Conservation (phyloP, 2,329 filamentous ascomycete species). For the Emergomyces orientalis region DNA sequence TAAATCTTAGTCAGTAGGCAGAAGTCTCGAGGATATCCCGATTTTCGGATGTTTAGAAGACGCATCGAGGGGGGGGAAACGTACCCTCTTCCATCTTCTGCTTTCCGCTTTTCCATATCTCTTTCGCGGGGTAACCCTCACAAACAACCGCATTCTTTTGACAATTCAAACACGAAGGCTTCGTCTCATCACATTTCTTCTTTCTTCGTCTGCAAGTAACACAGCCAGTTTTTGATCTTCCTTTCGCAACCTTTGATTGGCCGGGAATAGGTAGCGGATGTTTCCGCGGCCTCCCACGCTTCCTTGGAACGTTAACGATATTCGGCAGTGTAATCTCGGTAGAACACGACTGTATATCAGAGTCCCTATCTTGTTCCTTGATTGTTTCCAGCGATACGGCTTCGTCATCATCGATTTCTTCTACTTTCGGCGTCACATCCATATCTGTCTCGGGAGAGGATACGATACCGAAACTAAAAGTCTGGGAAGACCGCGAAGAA, state of each 20-base stretch:
- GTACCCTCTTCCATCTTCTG: constrained; percentile 60
- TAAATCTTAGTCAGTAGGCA: not conserved
- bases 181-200: constrained; percentile 49
- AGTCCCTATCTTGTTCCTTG: constrained; percentile 27
- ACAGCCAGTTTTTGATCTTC: constrained; percentile 51
- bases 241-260: constrained; percentile 65
- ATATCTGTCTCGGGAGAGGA: constrained; percentile 17
- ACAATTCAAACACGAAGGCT: constrained; percentile 56
- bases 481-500: constrained; percentile 15
- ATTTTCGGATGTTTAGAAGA: not conserved
- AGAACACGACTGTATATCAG: constrained; percentile 20
- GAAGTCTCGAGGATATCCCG: not conserved
- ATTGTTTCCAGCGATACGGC: constrained; percentile 21
- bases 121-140: constrained; percentile 80
- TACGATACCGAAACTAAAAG: constrained; percentile 22
- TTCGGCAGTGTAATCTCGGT: constrained; percentile 19
- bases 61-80: not conserved
- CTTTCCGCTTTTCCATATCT: constrained; percentile 77
- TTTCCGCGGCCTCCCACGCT: constrained; percentile 74
- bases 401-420: constrained; percentile 44
- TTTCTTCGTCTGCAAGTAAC: constrained; percentile 52
- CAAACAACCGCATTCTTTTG: constrained; percentile 89
- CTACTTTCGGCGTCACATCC: constrained; percentile 44
- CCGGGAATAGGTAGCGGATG: constrained; percentile 56
- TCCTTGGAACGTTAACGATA: constrained; percentile 35